Evolutionary conservation across 2,329 filamentous ascomycete species (phyloP).

Genomic region (Fusarium napiforme): DNA sequence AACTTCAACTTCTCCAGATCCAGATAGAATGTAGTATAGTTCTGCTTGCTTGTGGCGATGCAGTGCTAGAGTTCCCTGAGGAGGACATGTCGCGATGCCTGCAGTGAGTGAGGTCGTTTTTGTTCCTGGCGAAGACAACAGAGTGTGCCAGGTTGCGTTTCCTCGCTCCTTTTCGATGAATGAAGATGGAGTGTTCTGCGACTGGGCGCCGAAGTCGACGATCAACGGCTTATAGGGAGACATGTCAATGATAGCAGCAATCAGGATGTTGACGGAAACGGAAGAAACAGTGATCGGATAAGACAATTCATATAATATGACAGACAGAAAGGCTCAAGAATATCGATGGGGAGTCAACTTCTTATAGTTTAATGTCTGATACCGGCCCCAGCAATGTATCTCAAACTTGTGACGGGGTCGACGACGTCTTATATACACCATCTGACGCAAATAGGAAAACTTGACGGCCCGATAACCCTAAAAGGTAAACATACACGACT

Average conservation of each 20-base stretch:
- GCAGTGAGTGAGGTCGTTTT: conserved; percentile 17
- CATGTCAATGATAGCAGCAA: neutral
- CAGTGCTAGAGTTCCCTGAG: conserved; percentile 34
- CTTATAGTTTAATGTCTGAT: neutral
- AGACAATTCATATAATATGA: neutral
- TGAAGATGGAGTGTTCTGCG: neutral
- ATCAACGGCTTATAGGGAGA: conserved; percentile 17
- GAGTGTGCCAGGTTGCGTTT: conserved; percentile 39
- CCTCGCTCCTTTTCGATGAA: conserved; percentile 23
- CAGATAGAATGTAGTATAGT: conserved; percentile 41
- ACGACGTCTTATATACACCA: neutral
- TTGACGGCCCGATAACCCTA: neutral
- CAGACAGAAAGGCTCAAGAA: neutral
- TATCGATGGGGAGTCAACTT: neutral
- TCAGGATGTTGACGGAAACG: neutral
- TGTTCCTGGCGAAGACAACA: conserved; percentile 32
- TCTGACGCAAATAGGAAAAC: neutral
- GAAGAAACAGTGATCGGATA: too few relatives aligned
- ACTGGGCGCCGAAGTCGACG: conserved; percentile 4
- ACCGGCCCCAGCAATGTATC: neutral
- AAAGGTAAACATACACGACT: neutral
- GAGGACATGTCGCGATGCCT: conserved; percentile 40
- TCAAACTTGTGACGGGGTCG: too few relatives aligned
- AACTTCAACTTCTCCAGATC: conserved; percentile 38
- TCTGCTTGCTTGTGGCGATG: conserved; percentile 44